Percentiles rank a stretch among this genome's conserved stretches.
Evolutionary conservation across 306 rosid species (phyloP).

Genomic region (Cucurbita argyrosperma): DNA sequence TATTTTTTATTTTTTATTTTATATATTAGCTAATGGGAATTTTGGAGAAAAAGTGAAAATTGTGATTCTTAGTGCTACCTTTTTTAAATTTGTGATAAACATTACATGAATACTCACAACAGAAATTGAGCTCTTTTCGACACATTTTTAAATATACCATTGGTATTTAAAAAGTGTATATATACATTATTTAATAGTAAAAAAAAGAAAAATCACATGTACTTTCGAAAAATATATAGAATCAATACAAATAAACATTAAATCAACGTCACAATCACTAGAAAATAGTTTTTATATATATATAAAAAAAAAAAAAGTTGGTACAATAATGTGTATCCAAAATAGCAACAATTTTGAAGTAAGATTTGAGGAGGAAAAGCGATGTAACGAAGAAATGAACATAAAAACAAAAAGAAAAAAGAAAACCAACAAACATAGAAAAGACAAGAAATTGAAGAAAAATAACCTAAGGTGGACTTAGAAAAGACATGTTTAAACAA

Average conservation of each 20-base stretch:
- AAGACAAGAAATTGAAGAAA: constrained; percentile 3
- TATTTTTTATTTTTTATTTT: neutral
- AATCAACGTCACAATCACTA: neutral
- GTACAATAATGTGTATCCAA: neutral
- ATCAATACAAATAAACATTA: too few relatives aligned
- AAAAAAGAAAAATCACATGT: neutral
- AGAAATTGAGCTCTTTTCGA: neutral
- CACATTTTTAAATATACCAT: too few relatives aligned
- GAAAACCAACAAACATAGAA: neutral
- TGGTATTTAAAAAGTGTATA: neutral
- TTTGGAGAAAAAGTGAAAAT: neutral
- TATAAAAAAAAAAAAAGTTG: too few relatives aligned
- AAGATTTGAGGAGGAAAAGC: neutral
- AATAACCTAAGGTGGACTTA: neutral
- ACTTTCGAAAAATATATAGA: neutral
- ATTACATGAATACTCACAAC: neutral
- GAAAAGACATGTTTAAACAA: neutral
- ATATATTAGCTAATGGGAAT: neutral
- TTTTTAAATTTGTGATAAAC: neutral
- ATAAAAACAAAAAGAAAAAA: neutral
- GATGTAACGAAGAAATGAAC: neutral
- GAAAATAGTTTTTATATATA: neutral
- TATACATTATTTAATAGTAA: neutral
- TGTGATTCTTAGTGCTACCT: neutral
- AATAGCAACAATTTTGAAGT: neutral